phyloP scores from a whole-genome alignment of 257 asterid genomes.

The Fraxinus quadrangulata region DNA sequence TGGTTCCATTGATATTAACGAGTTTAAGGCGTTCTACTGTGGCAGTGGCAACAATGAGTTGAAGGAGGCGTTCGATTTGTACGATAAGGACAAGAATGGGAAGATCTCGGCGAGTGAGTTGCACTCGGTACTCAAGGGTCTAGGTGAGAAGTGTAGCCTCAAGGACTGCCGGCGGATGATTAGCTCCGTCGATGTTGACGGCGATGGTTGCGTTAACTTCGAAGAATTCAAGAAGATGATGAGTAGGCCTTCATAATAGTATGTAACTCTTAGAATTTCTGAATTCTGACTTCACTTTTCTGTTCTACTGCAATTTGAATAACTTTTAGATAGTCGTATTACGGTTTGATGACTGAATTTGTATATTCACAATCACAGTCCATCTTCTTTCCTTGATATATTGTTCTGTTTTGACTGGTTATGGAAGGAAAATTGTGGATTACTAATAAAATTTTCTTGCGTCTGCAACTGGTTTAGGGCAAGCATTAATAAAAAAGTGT shows the following conservation, averaged over 20 bases:
- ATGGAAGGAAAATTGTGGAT: neutral
- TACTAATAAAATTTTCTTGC: slow-evolving; percentile 1
- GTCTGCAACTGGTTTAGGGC: neutral
- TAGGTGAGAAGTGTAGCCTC: slow-evolving; percentile 76
- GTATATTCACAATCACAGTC: neutral
- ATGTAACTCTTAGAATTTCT: slow-evolving; percentile 14
- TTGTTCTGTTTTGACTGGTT: neutral
- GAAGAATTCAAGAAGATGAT: slow-evolving; percentile 93
- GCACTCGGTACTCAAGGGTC: slow-evolving; percentile 57
- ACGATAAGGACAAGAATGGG: slow-evolving; percentile 82
- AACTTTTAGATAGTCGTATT: slow-evolving; percentile 9
- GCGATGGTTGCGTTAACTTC: slow-evolving; percentile 86
- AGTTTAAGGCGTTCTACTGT: slow-evolving; percentile 67
- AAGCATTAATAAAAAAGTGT: neutral
- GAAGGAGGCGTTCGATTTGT: slow-evolving; percentile 74
- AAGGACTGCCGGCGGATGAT: slow-evolving; percentile 81
- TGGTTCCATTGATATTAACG: slow-evolving; percentile 78
- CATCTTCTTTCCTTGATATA: neutral
- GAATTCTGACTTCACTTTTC: slow-evolving; percentile 4
- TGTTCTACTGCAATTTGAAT: neutral
- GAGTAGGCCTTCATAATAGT: slow-evolving; percentile 34
- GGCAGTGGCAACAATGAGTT: slow-evolving; percentile 48
- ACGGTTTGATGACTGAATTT: neutral
- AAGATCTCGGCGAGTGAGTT: slow-evolving; percentile 74
- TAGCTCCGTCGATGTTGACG: slow-evolving; percentile 75